Conservation (phyloP, 768 basidiomycete species). For the Auricularia auricula-judae region DNA sequence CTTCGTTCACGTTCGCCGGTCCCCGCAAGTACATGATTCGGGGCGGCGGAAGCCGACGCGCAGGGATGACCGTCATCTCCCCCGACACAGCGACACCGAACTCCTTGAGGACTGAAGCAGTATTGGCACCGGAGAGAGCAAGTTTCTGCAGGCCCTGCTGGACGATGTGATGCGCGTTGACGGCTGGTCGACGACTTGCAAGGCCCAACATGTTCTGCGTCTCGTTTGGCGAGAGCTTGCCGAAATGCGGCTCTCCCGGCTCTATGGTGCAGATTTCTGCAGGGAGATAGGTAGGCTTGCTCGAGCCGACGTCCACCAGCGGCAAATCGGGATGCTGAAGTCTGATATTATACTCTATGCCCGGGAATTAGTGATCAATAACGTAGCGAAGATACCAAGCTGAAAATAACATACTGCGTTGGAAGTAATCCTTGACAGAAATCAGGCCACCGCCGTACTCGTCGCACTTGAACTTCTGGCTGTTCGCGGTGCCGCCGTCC, state of each 20-base stretch:
- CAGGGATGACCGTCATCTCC: slow-evolving; percentile 56
- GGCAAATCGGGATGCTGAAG: slow-evolving; percentile 36
- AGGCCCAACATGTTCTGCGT: slow-evolving; percentile 56
- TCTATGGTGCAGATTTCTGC: slow-evolving; percentile 64
- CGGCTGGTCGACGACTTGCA: slow-evolving; percentile 51
- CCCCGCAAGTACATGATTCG: slow-evolving; percentile 38
- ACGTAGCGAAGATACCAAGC: neutral
- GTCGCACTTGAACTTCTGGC: slow-evolving; percentile 48
- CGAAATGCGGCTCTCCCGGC: slow-evolving; percentile 31
- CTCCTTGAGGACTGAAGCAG: slow-evolving; percentile 24
- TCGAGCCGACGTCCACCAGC: slow-evolving; percentile 45
- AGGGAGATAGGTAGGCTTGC: slow-evolving; percentile 39
- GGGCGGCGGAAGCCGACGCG: slow-evolving; percentile 52
- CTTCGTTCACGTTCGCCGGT: slow-evolving; percentile 27
- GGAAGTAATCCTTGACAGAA: slow-evolving; percentile 55
- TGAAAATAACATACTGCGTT: slow-evolving; percentile 35
- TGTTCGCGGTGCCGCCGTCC: slow-evolving; percentile 28
- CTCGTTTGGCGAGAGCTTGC: slow-evolving; percentile 48
- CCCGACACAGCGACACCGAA: slow-evolving; percentile 48
- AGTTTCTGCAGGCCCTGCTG: slow-evolving; percentile 46
- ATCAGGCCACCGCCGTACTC: slow-evolving; percentile 28
- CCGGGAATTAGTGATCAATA: neutral
- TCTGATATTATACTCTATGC: slow-evolving; percentile 45
- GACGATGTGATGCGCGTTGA: slow-evolving; percentile 49
- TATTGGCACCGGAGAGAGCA: slow-evolving; percentile 26